Evolutionary conservation across 345 rosid genomes (phyloP).

Genomic region (Eucalyptus polybractea): DNA sequence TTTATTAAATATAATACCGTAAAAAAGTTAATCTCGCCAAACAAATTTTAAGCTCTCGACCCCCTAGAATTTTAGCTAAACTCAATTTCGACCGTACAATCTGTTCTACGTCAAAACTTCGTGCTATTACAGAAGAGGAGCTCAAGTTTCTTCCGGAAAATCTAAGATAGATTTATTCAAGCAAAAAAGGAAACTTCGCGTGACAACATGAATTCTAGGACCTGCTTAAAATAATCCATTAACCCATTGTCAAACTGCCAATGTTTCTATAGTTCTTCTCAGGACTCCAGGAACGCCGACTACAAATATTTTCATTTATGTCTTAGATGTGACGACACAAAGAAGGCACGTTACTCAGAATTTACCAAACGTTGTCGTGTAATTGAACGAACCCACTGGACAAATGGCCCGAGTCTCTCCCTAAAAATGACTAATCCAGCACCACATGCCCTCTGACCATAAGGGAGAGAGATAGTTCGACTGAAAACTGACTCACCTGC

Average conservation of each 20-base stretch:
- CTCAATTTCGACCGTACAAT: background rate
- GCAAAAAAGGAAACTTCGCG: background rate
- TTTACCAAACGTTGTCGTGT: background rate
- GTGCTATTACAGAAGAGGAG: background rate
- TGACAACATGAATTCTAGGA: background rate
- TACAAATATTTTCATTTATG: background rate
- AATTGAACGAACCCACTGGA: background rate
- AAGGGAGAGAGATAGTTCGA: background rate
- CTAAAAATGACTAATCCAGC: background rate
- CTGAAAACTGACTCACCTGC: background rate
- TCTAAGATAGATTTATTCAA: background rate
- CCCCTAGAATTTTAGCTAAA: background rate
- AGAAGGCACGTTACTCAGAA: background rate
- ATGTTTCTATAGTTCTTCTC: background rate
- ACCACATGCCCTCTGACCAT: background rate
- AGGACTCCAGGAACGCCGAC: background rate
- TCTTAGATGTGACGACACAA: background rate
- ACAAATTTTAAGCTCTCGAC: background rate
- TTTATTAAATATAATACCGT: background rate
- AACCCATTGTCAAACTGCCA: background rate
- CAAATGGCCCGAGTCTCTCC: background rate
- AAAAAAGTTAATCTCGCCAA: background rate
- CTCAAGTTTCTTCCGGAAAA: background rate
- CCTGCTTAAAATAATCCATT: background rate
- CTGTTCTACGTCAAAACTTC: background rate